These are phyloP conservation scores for Geosmithia putterillii DNA, from an alignment of 2,329 filamentous ascomycete species.

Conservation along the genomic window DNA sequence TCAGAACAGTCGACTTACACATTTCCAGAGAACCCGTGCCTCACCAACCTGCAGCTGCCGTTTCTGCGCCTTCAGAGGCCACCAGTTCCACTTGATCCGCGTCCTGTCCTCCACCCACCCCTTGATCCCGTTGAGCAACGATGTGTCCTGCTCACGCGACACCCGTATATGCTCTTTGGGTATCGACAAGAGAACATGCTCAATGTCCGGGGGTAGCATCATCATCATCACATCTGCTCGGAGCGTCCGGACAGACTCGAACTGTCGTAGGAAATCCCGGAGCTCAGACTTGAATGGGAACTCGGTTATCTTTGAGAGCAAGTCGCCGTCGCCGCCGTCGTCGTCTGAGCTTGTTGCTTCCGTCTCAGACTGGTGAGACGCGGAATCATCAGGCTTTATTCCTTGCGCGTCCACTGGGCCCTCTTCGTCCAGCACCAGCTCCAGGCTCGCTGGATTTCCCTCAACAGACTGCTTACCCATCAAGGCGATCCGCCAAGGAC, in stretches of 20 bases:
- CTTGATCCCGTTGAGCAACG: not conserved
- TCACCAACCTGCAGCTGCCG: not conserved
- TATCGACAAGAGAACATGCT: not conserved
- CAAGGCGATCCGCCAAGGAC: too few species aligned
- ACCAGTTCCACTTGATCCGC: not conserved
- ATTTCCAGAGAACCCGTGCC: not conserved
- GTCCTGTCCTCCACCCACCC: not conserved
- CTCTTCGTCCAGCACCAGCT: not conserved
- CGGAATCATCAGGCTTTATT: not conserved
- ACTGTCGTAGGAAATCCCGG: not conserved
- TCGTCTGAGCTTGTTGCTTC: not conserved
- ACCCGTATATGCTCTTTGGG: not conserved
- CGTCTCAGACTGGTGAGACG: not conserved
- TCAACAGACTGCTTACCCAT: not conserved
- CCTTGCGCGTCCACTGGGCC: not conserved
- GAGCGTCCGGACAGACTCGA: not conserved
- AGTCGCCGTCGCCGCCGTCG: not conserved
- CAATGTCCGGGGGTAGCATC: not conserved
- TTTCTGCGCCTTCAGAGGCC: not conserved
- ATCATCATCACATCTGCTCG: not conserved
- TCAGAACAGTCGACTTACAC: not conserved
- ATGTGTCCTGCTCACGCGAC: not conserved
- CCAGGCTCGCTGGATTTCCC: not conserved
- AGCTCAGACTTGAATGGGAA: not conserved
- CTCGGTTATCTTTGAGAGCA: not conserved